Evolutionary conservation across 148 eudicot species (phyloP).

Genomic region (Silene latifolia): DNA sequence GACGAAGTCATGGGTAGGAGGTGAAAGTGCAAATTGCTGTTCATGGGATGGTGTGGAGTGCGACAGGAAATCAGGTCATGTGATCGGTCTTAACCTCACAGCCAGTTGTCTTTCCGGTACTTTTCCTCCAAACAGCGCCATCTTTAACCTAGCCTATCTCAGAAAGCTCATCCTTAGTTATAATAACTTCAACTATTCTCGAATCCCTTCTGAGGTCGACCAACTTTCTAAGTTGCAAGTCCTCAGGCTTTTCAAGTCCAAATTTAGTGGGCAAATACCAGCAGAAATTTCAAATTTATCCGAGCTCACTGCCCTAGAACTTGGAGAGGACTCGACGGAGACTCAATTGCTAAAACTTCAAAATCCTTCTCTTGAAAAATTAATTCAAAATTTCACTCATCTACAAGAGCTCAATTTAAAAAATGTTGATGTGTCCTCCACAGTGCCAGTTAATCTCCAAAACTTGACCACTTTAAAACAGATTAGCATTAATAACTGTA

Average conservation of each 20-base stretch:
- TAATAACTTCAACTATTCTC: slow-evolving; percentile 28
- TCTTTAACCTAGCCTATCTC: slow-evolving; percentile 34
- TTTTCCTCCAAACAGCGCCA: slow-evolving; percentile 12
- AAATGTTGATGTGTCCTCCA: slow-evolving; percentile 22
- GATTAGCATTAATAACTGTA: slow-evolving; percentile 3
- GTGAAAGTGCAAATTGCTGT: slow-evolving; percentile 22
- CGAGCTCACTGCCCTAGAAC: slow-evolving; percentile 16
- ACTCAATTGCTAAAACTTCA: slow-evolving; percentile 7
- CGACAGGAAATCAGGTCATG: slow-evolving; percentile 20
- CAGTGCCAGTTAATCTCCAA: slow-evolving; percentile 17
- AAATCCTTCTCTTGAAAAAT: not conserved
- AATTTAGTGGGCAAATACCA: slow-evolving; percentile 32
- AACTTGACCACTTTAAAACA: slow-evolving; percentile 13
- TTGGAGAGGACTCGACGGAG: slow-evolving; percentile 11
- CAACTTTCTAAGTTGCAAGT: slow-evolving; percentile 16
- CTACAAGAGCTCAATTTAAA: slow-evolving; percentile 10
- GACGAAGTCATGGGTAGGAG: slow-evolving; percentile 1
- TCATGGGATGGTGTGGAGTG: slow-evolving; percentile 40
- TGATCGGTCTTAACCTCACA: slow-evolving; percentile 31
- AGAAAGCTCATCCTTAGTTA: slow-evolving; percentile 24
- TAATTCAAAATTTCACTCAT: slow-evolving; percentile 26
- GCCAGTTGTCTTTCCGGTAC: slow-evolving; percentile 28
- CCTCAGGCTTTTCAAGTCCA: slow-evolving; percentile 26
- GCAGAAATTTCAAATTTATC: slow-evolving; percentile 18
- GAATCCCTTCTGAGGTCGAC: slow-evolving; percentile 24